Percentiles rank a stretch among this genome's conserved stretches.
These are phyloP conservation scores for Amesomyces nigricolor DNA, from an alignment of 2,329 filamentous ascomycete species.

Conservation along the genomic window DNA sequence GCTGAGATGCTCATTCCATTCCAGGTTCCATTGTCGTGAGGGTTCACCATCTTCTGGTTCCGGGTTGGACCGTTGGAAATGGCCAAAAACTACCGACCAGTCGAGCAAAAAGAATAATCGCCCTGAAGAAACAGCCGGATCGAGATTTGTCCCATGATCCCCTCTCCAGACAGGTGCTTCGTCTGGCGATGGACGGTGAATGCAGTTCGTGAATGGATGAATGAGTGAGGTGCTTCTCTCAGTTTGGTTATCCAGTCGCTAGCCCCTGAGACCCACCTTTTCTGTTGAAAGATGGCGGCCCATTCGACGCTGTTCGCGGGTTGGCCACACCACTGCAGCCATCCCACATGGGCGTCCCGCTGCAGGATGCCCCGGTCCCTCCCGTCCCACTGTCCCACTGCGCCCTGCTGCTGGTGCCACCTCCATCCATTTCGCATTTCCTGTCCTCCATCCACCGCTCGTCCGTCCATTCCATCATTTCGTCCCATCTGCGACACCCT, in stretches of 20 bases:
- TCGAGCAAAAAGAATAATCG: no score
- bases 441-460: not conserved
- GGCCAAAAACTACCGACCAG: no score
- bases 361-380: not conserved
- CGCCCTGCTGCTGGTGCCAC: conserved; percentile 1
- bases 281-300: not conserved
- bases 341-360: conserved; percentile 12
- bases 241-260: not conserved
- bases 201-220: no score
- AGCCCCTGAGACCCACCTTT: conserved; percentile 15
- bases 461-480: not conserved
- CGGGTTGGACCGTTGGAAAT: no score
- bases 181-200: no score
- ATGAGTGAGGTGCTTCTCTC: no score
- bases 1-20: no score
- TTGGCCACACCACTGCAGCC: conserved; percentile 1
- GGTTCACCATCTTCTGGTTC: no score
- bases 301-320: not conserved
- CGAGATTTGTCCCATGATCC: not conserved
- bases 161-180: no score
- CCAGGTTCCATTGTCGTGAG: no score
- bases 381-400: not conserved
- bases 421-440: not conserved
- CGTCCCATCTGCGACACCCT: not conserved
- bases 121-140: no score